A percentile compares a stretch with the other conserved stretches of the same genome.
phyloP scores from a whole-genome alignment of 2,329 filamentous ascomycete species.

The Juglanconis oblonga region DNA sequence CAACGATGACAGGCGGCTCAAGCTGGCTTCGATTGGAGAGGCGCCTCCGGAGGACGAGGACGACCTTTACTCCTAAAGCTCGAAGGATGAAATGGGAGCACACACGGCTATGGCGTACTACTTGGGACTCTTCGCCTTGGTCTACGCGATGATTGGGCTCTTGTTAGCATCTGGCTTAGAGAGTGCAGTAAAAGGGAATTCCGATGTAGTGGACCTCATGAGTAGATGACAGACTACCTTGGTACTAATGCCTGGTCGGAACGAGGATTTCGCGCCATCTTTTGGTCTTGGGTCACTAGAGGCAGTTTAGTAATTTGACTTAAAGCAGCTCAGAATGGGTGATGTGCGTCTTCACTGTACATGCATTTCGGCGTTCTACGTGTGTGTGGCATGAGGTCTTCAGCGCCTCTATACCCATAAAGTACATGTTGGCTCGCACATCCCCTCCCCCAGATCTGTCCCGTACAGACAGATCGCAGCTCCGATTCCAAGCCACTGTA shows the following conservation, averaged over 20 bases:
- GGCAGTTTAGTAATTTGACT: not conserved
- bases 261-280: not conserved
- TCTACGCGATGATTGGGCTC: not conserved
- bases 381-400: not conserved
- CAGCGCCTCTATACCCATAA: not conserved
- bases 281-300: not conserved
- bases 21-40: conserved; percentile 34
- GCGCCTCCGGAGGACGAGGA: conserved; percentile 28
- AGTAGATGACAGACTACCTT: not conserved
- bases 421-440: not conserved
- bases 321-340: not conserved
- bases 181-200: not conserved
- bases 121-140: not conserved
- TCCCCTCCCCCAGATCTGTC: not conserved
- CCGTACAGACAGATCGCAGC: not conserved
- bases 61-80: not conserved
- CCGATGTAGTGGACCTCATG: not conserved
- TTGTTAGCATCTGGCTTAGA: not conserved
- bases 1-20: conserved; percentile 37
- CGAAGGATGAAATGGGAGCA: not conserved
- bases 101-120: not conserved
- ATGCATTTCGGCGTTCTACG: not conserved
- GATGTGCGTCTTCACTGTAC: not conserved
- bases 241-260: not conserved
- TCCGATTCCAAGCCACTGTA: not conserved